Conservation (phyloP, 371 early-diverging fungal genomes). For the Capniomyces stellatus region DNA sequence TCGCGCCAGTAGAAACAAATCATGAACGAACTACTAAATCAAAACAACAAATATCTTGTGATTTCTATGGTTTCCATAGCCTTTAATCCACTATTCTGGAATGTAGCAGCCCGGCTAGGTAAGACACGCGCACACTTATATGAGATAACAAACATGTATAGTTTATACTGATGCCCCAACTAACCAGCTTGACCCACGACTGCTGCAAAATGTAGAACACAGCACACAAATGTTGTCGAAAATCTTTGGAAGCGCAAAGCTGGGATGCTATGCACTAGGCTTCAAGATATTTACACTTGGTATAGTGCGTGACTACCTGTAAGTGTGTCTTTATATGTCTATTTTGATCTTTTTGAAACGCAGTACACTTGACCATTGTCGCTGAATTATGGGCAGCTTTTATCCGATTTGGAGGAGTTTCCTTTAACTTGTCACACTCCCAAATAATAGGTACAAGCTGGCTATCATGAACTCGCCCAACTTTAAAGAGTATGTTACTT, state of each 20-base stretch:
- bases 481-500: constrained; percentile 20
- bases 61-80: constrained; percentile 44
- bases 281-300: constrained; percentile 64
- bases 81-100: constrained; percentile 85
- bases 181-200: background rate
- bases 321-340: no score
- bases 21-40: no score
- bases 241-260: constrained; percentile 40
- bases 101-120: constrained; percentile 66
- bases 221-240: constrained; percentile 45
- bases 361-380: background rate
- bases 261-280: constrained; percentile 66
- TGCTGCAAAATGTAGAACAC: constrained; percentile 36
- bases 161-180: background rate
- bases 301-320: constrained; percentile 62
- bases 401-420: background rate
- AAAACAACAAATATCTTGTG: constrained; percentile 50
- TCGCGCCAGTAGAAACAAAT: no score
- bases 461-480: background rate
- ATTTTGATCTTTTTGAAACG: no score
- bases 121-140: no score
- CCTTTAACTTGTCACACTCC: background rate
- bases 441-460: background rate
- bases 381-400: constrained; percentile 6
- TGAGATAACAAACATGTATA: background rate